Evolutionary conservation across 305 asterid species (phyloP).

Genomic region (Withania somnifera): DNA sequence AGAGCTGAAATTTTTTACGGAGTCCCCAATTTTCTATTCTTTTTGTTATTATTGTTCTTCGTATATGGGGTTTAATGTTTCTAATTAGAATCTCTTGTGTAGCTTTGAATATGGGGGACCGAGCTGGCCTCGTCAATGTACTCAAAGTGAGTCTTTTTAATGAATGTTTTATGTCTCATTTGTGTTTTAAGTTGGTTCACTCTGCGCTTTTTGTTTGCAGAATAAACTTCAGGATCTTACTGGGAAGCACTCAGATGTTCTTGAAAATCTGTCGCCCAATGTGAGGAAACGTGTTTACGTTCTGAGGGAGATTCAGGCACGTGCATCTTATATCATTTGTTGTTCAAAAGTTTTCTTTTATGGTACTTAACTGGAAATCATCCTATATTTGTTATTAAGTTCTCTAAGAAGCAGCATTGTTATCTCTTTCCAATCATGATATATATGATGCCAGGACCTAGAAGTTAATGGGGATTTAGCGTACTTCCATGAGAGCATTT

Average conservation of each 20-base stretch:
- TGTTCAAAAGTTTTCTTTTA: background rate
- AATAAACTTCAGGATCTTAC: slow-evolving; percentile 16
- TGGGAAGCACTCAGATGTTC: slow-evolving; percentile 14
- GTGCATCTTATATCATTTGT: background rate
- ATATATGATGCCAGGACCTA: background rate
- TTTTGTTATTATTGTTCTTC: background rate
- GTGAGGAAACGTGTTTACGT: slow-evolving; percentile 61
- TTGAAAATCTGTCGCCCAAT: slow-evolving; percentile 31
- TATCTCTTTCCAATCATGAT: background rate
- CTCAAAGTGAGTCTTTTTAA: slow-evolving; percentile 1
- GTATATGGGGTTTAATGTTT: background rate
- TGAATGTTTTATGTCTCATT: background rate
- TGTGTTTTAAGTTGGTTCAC: background rate
- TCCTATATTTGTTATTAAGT: background rate
- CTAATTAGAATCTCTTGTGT: background rate
- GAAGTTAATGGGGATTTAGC: background rate
- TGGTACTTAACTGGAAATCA: background rate
- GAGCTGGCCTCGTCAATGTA: slow-evolving; percentile 1
- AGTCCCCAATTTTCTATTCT: background rate
- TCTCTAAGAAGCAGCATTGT: background rate
- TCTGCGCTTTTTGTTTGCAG: background rate
- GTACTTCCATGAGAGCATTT: background rate
- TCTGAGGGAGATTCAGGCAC: slow-evolving; percentile 54
- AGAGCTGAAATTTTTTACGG: background rate
- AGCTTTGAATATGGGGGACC: slow-evolving; percentile 2